Conservation (phyloP, 2,329 filamentous ascomycete species). For the Neurospora crassa region DNA sequence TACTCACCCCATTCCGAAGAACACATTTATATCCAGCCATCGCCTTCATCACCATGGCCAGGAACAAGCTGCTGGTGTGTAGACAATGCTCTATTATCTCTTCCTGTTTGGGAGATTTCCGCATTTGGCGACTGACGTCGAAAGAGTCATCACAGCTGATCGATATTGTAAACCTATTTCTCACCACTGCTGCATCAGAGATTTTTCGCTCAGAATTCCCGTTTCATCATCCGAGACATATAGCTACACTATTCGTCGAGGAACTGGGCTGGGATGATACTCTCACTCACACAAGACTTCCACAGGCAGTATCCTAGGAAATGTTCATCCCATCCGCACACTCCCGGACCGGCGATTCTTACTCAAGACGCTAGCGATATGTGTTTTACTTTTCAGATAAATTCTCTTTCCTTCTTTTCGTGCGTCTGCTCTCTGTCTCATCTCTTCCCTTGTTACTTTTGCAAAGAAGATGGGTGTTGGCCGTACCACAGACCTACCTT, state of each 20-base stretch:
- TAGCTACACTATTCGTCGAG: neutral
- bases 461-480: neutral
- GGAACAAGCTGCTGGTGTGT: neutral
- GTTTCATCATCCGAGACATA: too few relatives aligned
- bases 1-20: neutral
- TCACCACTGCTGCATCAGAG: neutral
- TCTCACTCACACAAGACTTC: neutral
- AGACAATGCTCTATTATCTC: neutral
- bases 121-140: neutral
- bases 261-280: neutral
- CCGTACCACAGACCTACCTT: neutral
- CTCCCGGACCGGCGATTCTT: too few relatives aligned
- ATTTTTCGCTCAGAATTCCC: neutral
- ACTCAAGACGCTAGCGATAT: neutral
- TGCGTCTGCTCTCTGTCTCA: neutral
- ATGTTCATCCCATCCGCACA: too few relatives aligned
- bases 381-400: neutral
- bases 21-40: too few relatives aligned
- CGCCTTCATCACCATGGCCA: neutral
- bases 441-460: neutral
- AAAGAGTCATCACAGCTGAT: neutral
- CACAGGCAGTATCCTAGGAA: too few relatives aligned
- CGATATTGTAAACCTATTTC: neutral
- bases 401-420: neutral
- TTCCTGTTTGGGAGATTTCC: neutral